phyloP scores from a whole-genome alignment of 1,284 basidiomycete species.

The Dichomitus squalens region DNA sequence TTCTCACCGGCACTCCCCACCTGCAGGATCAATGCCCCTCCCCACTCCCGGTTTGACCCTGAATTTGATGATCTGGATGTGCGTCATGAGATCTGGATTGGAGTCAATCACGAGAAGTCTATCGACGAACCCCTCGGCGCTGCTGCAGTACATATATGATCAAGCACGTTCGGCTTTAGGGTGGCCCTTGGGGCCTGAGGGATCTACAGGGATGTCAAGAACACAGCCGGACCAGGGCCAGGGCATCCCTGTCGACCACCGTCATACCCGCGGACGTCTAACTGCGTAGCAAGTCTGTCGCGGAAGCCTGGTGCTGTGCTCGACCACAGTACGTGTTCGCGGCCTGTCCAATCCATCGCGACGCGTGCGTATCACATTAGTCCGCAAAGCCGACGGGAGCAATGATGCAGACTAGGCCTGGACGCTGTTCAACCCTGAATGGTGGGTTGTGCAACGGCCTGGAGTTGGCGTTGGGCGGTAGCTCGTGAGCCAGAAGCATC shows the following conservation, averaged over 20 bases:
- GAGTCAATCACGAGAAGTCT: conserved; percentile 7
- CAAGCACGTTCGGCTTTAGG: not conserved
- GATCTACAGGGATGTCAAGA: conserved; percentile 9
- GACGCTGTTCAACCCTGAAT: not conserved
- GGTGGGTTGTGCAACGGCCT: too few relatives aligned
- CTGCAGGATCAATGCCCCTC: not conserved
- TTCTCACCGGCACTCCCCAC: not conserved
- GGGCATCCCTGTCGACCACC: not conserved
- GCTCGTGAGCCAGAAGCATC: too few relatives aligned
- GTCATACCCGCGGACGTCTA: not conserved
- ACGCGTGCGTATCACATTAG: not conserved
- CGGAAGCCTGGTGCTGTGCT: not conserved
- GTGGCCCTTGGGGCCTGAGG: not conserved
- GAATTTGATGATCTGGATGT: conserved; percentile 19
- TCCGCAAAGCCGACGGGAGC: not conserved
- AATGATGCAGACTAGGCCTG: not conserved
- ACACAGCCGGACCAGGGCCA: not conserved
- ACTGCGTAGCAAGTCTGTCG: not conserved
- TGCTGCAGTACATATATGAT: not conserved
- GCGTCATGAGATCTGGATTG: not conserved
- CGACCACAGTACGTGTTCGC: not conserved
- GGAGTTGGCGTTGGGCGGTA: too few relatives aligned
- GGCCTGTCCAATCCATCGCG: not conserved
- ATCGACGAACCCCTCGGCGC: not conserved
- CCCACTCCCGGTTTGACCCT: conserved; percentile 13